A percentile compares a stretch with the other conserved stretches of the same genome.
These are phyloP conservation scores for Scedosporium aurantiacum DNA, from an alignment of 2,329 filamentous ascomycete genomes.

Conservation along the genomic window DNA sequence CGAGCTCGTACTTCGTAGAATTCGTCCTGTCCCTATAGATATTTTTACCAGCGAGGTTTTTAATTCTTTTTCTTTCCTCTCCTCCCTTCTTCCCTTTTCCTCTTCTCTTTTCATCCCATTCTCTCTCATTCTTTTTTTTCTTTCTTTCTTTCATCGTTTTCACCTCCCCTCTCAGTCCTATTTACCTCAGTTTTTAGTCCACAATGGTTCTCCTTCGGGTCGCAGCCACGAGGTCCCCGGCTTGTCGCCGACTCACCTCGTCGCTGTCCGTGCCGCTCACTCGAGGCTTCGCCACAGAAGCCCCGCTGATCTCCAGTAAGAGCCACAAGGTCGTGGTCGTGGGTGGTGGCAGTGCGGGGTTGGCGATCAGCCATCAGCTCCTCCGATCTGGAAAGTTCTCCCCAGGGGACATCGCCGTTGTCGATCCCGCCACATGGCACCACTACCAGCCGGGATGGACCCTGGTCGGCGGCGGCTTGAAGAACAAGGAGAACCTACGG, in stretches of 20 bases:
- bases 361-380: conserved; percentile 57
- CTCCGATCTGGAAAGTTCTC: conserved; percentile 45
- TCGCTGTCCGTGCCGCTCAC: background rate
- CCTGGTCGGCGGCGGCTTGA: conserved; percentile 54
- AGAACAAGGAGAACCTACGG: conserved; percentile 47
- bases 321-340: conserved; percentile 55
- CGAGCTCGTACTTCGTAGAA: no score
- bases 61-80: background rate
- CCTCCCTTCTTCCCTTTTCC: background rate
- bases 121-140: no score
- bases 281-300: background rate
- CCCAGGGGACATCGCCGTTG: conserved; percentile 49
- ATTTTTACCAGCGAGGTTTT: background rate
- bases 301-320: background rate
- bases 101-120: background rate
- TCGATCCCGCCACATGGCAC: conserved; percentile 53
- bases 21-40: no score
- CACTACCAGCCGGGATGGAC: conserved; percentile 64
- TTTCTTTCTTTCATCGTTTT: no score
- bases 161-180: no score
- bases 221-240: background rate
- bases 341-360: conserved; percentile 55
- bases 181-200: no score
- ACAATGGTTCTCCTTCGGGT: background rate
- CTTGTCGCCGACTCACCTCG: background rate